Evolutionary conservation across 352 stramenopile genomes (phyloP).

Genomic region (Phytopythium boreale): DNA sequence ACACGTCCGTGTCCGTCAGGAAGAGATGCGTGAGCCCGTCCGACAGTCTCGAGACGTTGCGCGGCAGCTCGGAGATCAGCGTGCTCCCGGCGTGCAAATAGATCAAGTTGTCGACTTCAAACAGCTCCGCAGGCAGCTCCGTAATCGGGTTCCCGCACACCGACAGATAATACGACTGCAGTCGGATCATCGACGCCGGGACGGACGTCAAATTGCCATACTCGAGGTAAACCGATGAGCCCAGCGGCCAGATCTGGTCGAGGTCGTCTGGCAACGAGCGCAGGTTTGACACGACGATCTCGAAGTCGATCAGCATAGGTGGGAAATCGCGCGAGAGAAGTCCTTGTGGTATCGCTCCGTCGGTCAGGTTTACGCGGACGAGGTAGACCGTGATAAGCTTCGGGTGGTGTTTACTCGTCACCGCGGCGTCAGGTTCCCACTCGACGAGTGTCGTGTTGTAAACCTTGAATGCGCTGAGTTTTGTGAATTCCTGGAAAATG

Average conservation of each 20-base stretch:
- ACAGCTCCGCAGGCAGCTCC: conserved; percentile 16
- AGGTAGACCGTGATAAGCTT: conserved; percentile 26
- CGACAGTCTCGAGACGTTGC: conserved; percentile 15
- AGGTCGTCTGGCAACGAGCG: conserved; percentile 27
- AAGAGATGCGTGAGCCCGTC: not conserved
- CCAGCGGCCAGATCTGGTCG: conserved; percentile 21
- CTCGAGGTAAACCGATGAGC: conserved; percentile 14
- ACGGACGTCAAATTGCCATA: conserved; percentile 16
- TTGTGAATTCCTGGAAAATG: conserved; percentile 17
- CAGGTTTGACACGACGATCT: conserved; percentile 39
- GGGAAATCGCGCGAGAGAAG: conserved; percentile 40
- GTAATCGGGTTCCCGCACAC: conserved; percentile 29
- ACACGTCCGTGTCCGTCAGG: conserved; percentile 17
- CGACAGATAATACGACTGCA: conserved; percentile 20
- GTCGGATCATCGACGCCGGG: conserved; percentile 7
- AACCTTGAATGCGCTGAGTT: conserved; percentile 27
- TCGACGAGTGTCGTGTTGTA: conserved; percentile 35
- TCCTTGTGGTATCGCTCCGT: conserved; percentile 23
- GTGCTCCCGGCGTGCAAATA: conserved; percentile 18
- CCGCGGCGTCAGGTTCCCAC: conserved; percentile 20
- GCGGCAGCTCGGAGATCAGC: conserved; percentile 15
- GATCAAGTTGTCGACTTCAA: conserved; percentile 12
- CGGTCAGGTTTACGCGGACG: conserved; percentile 28
- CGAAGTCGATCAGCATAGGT: conserved; percentile 24
- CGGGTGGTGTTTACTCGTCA: conserved; percentile 20